Conservation (phyloP, 805 yeast species). For the Starmerella riodocensis region DNA sequence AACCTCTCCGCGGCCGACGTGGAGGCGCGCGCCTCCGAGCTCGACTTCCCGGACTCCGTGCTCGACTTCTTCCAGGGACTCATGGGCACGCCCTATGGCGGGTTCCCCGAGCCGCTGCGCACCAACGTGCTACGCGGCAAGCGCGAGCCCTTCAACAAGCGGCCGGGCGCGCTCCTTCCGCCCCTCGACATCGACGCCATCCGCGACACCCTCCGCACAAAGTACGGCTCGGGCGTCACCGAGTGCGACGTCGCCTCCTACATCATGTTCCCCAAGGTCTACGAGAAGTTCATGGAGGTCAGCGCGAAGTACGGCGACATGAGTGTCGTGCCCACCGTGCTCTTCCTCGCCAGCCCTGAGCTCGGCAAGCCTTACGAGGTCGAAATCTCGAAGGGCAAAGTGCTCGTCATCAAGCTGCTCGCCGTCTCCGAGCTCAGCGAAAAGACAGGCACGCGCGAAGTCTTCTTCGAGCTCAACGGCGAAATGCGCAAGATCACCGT, state of each 20-base stretch:
- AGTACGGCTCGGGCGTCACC: slow-evolving; percentile 58
- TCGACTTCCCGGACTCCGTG: slow-evolving; percentile 98
- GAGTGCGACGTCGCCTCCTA: slow-evolving; percentile 90
- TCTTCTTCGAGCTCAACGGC: slow-evolving; percentile 95
- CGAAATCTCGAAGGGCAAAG: slow-evolving; percentile 89
- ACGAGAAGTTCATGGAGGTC: slow-evolving; percentile 67
- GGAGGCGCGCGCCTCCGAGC: slow-evolving; percentile 66
- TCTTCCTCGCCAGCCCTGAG: slow-evolving; percentile 75
- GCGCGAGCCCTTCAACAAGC: slow-evolving; percentile 73
- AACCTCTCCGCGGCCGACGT: slow-evolving; percentile 79
- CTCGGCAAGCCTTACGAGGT: slow-evolving; percentile 81
- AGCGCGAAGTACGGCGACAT: slow-evolving; percentile 78
- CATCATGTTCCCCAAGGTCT: slow-evolving; percentile 97
- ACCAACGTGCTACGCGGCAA: slow-evolving; percentile 79
- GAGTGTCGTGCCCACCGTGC: slow-evolving; percentile 84
- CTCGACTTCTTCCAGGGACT: slow-evolving; percentile 97
- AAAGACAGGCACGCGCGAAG: slow-evolving; percentile 86
- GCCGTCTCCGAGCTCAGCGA: slow-evolving; percentile 82
- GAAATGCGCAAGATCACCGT: slow-evolving; percentile 93
- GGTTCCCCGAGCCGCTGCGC: slow-evolving; percentile 98
- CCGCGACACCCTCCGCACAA: slow-evolving; percentile 55
- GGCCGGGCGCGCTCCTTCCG: slow-evolving; percentile 85
- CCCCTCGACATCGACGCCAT: slow-evolving; percentile 70
- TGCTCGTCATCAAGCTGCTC: slow-evolving; percentile 74
- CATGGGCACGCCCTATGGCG: slow-evolving; percentile 99